Base-by-base conservation (phyloP, 176 grass and related monocot species). In the Musa schizocarpa region DNA sequence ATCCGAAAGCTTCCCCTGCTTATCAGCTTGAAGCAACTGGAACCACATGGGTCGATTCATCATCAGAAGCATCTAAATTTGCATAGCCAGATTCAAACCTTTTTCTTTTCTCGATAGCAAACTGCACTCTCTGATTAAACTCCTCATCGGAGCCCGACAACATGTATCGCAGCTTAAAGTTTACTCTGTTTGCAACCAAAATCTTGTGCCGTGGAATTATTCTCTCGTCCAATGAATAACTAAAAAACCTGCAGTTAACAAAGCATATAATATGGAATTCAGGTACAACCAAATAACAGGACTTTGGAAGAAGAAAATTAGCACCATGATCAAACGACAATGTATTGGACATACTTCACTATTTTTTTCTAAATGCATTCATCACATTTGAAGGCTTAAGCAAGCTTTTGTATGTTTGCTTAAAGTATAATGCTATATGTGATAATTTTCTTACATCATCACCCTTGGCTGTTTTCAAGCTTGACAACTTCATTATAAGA, bases 81-180 rank as follows among this genome's bases (percentile, higher is more conserved):
- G 71, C 79, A 5, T 66, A 10, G 65, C 86, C 51, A 17, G 90
- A 78, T 83, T 93, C 88, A 43, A 98, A 98, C 54, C 86, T 85
- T 2, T 87, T 81, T 84, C 94, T 87, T 81, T 71, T 91, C 72
- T 89, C 82, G 1, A 98, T 74, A 3, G 90, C 88, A 24, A 79
- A 86, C 53, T 50, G 77, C 2, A 98, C 90, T 77, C 88, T 93
- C 59, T 83, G 71, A 1, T 84, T 69, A 61, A 93, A 98, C 8
- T 91, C 90, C 69, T 98, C 88, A 12, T 98, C 88, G 0, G 90
- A 89, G 65, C 84, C 84, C 25, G 77, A 59, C 57, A 97, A 72
- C 89, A 97, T 97, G 72, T 92, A 97, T 1, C 90, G 83, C 63
- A 97, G 85, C 84, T 93, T 98, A 79, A 98, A 91, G 79, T 93